A percentile compares a stretch with the other conserved stretches of the same genome.
Conservation (phyloP, 2,329 filamentous ascomycete species). For the Aspergillus sp. region DNA sequence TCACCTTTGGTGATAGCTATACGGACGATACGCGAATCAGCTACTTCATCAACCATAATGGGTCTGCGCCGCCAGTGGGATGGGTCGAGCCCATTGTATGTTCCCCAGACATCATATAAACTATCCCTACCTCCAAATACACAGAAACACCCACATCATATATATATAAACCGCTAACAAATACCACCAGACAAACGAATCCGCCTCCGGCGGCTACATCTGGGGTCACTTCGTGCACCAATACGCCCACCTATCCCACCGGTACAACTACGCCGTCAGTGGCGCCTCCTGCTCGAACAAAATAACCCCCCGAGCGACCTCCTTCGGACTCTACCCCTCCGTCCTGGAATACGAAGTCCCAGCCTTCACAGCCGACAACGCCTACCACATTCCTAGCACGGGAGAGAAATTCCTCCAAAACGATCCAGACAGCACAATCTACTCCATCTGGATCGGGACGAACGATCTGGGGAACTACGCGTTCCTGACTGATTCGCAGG, state of each 20-base stretch:
- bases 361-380: conserved; percentile 32
- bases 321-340: conserved; percentile 60
- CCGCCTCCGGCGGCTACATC: conserved; percentile 65
- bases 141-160: background rate
- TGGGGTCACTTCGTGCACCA: conserved; percentile 70
- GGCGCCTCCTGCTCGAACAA: conserved; percentile 73
- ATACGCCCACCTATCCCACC: conserved; percentile 52
- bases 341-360: conserved; percentile 64
- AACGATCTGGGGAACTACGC: conserved; percentile 71
- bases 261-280: conserved; percentile 69
- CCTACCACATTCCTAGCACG: conserved; percentile 16
- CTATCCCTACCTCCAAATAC: no score
- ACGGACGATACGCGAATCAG: conserved; percentile 69
- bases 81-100: conserved; percentile 51
- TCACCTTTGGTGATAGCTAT: conserved; percentile 71
- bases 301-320: conserved; percentile 59
- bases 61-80: conserved; percentile 59
- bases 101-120: background rate
- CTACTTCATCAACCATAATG: conserved; percentile 55
- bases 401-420: conserved; percentile 40
- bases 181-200: conserved; percentile 46
- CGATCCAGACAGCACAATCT: conserved; percentile 64
- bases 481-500: conserved; percentile 67
- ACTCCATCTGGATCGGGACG: conserved; percentile 77
- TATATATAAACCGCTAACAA: no score